Conservation (phyloP, 2,329 filamentous ascomycete genomes). For the Cladophialophora bantiana region DNA sequence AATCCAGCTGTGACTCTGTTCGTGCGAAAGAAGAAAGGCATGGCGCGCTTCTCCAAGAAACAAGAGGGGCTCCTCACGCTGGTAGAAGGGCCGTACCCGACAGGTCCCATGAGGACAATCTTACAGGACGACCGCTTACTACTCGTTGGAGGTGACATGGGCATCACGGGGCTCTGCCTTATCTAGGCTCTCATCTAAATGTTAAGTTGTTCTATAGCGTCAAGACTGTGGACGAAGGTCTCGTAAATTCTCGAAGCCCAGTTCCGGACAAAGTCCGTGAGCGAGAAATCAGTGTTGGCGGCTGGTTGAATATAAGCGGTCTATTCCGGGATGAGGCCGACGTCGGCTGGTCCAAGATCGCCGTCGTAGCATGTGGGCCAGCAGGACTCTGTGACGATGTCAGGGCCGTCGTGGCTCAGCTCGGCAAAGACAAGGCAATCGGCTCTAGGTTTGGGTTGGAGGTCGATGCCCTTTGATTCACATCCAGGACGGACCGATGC, state of each 20-base stretch:
- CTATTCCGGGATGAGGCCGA: slow-evolving; percentile 48
- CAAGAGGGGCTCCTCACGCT: slow-evolving; percentile 46
- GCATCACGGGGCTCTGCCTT: slow-evolving; percentile 56
- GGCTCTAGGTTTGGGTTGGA: slow-evolving; percentile 7
- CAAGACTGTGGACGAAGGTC: slow-evolving; percentile 36
- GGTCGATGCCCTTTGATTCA: too few relatives aligned
- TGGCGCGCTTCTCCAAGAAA: slow-evolving; percentile 45
- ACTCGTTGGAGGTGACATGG: slow-evolving; percentile 57
- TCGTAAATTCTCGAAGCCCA: slow-evolving; percentile 21
- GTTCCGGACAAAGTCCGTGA: slow-evolving; percentile 32
- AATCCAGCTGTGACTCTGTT: slow-evolving; percentile 6
- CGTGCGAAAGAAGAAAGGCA: slow-evolving; percentile 46
- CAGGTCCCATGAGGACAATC: slow-evolving; percentile 42
- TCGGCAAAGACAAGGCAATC: slow-evolving; percentile 15
- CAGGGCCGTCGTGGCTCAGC: slow-evolving; percentile 43
- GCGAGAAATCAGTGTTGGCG: slow-evolving; percentile 41
- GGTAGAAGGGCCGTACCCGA: slow-evolving; percentile 52
- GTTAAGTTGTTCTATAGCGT: slow-evolving; percentile 21
- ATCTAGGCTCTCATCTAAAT: slow-evolving; percentile 45
- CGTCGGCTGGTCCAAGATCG: slow-evolving; percentile 41
- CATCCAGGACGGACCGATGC: too few relatives aligned
- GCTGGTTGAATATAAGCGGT: slow-evolving; percentile 47
- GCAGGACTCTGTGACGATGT: slow-evolving; percentile 52
- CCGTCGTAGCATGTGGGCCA: slow-evolving; percentile 54
- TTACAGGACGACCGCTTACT: slow-evolving; percentile 49